A percentile compares a stretch with the other conserved stretches of the same genome.
phyloP scores from a whole-genome alignment of 768 basidiomycete genomes.

The Mycena metata region DNA sequence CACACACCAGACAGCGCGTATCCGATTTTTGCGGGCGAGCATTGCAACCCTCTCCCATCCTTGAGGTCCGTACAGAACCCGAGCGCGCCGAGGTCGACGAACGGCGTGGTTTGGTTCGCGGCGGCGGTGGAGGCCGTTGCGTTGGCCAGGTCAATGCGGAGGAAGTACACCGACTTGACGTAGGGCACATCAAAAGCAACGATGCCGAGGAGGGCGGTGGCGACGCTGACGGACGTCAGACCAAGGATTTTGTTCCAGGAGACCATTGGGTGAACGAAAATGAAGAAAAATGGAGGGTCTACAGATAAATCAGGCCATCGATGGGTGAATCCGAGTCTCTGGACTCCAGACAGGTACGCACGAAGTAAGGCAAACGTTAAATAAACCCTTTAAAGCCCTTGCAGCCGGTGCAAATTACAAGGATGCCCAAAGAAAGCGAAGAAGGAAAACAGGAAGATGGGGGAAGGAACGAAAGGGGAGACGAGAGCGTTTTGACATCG shows the following conservation, averaged over 20 bases:
- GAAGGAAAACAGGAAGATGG: too few relatives aligned
- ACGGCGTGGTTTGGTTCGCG: constrained; percentile 13
- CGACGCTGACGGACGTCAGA: constrained; percentile 14
- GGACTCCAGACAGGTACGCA: too few relatives aligned
- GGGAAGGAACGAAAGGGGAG: too few relatives aligned
- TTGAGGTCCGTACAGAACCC: constrained; percentile 29
- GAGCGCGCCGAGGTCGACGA: constrained; percentile 31
- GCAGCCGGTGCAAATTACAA: too few relatives aligned
- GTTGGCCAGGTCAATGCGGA: constrained; percentile 2
- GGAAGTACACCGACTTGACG: constrained; percentile 26
- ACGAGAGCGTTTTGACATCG: too few relatives aligned
- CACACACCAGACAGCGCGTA: constrained; percentile 18
- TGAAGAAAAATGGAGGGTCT: too few relatives aligned
- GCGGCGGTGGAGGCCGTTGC: too few relatives aligned
- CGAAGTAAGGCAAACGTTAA: too few relatives aligned
- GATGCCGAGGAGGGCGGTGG: constrained; percentile 24
- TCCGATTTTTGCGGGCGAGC: constrained; percentile 17
- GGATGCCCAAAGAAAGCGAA: too few relatives aligned
- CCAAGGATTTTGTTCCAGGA: constrained; percentile 30
- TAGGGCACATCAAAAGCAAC: constrained; percentile 28
- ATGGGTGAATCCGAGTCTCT: too few relatives aligned
- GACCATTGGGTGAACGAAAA: constrained; percentile 14
- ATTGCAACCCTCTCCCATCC: constrained; percentile 28
- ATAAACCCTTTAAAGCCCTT: too few relatives aligned
- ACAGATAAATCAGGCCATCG: too few relatives aligned